Conservation (phyloP, 2,329 filamentous ascomycete genomes). For the Neofusicoccum cordaticola region DNA sequence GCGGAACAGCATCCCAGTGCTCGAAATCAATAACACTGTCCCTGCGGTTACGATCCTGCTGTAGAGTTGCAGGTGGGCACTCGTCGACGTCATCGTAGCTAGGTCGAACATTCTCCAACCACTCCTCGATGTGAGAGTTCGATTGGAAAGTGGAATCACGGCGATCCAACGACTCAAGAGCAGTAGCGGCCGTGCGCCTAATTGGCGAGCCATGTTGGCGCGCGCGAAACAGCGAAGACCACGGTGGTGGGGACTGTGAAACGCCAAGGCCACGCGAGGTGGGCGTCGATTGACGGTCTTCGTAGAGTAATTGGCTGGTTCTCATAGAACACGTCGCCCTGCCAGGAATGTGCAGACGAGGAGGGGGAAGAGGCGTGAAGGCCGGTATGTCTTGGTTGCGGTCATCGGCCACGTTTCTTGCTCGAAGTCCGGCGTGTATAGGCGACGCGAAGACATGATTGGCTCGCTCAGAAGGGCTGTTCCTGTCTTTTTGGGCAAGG, state of each 20-base stretch:
- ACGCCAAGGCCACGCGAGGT: background rate
- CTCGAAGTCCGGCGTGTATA: background rate
- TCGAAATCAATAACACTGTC: background rate
- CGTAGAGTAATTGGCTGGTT: background rate
- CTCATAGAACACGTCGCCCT: background rate
- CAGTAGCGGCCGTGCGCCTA: background rate
- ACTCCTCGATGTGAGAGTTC: background rate
- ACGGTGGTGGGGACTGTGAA: background rate
- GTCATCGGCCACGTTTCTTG: background rate
- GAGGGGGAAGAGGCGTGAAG: slow-evolving; percentile 3
- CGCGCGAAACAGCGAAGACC: slow-evolving; percentile 9
- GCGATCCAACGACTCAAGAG: background rate
- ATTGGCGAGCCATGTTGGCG: slow-evolving; percentile 2
- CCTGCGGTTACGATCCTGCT: background rate
- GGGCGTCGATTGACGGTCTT: background rate
- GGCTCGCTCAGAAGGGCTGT: background rate
- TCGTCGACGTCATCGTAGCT: background rate
- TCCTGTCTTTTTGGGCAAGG: background rate
- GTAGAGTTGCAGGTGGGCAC: background rate
- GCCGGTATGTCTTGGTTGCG: background rate
- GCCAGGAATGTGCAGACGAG: background rate
- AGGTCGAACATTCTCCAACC: background rate
- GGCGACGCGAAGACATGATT: background rate
- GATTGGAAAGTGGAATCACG: background rate
- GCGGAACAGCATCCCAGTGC: background rate